Percentiles rank a stretch among this genome's conserved stretches.
These are phyloP conservation scores for Neonectria coccinea DNA, from an alignment of 2,329 filamentous ascomycete genomes.

Conservation along the genomic window DNA sequence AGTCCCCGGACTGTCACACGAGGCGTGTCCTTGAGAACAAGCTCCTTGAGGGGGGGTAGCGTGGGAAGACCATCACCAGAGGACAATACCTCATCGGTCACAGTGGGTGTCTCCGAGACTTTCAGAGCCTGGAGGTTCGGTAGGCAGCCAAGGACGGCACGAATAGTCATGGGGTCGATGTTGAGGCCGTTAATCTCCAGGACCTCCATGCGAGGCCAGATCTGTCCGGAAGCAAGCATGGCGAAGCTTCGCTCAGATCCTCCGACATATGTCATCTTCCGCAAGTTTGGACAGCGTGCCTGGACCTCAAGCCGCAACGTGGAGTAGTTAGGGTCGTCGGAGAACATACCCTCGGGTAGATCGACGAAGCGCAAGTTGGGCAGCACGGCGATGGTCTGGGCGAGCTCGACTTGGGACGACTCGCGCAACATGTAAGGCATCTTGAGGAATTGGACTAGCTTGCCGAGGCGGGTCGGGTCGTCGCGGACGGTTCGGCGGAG, in stretches of 20 bases:
- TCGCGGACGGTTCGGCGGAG: slow-evolving; percentile 86
- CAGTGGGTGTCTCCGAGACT: slow-evolving; percentile 74
- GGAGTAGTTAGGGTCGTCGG: slow-evolving; percentile 79
- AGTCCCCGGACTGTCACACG: slow-evolving; percentile 79
- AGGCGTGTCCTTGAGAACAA: slow-evolving; percentile 78
- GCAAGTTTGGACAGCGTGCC: slow-evolving; percentile 82
- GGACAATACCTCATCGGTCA: slow-evolving; percentile 83
- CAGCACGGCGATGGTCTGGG: slow-evolving; percentile 85
- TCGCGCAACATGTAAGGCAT: slow-evolving; percentile 95
- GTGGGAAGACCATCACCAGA: slow-evolving; percentile 73
- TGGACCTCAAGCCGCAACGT: slow-evolving; percentile 87
- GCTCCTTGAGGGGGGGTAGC: slow-evolving; percentile 79
- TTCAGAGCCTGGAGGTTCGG: slow-evolving; percentile 78
- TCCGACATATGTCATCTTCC: slow-evolving; percentile 87
- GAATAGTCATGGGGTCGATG: slow-evolving; percentile 77
- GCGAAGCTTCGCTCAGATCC: slow-evolving; percentile 85
- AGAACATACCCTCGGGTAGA: slow-evolving; percentile 87
- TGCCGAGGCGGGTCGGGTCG: slow-evolving; percentile 75
- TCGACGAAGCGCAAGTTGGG: slow-evolving; percentile 91
- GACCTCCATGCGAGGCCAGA: slow-evolving; percentile 79
- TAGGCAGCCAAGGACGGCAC: slow-evolving; percentile 77
- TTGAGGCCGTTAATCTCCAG: slow-evolving; percentile 76
- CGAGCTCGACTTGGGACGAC: slow-evolving; percentile 84
- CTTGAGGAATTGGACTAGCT: slow-evolving; percentile 82
- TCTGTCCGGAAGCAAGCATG: slow-evolving; percentile 70